phyloP scores from a whole-genome alignment of 495 filamentous ascomycete genomes.

The Baudoinia panamericana region DNA sequence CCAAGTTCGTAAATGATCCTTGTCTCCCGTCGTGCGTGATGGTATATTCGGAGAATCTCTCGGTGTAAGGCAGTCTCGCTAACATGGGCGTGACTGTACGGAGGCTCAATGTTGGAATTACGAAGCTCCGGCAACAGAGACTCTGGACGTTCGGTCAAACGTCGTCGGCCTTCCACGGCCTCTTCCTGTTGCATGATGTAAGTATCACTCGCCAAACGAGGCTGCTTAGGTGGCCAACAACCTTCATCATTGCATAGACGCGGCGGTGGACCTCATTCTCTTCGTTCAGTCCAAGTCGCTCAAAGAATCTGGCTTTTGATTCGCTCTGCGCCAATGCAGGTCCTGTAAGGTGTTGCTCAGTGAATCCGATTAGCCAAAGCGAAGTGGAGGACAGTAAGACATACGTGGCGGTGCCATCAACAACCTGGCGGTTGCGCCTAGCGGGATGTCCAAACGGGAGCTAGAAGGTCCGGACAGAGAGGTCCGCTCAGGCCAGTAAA shows the following conservation, averaged over 20 bases:
- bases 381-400: too few relatives aligned
- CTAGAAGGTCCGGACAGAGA: constrained; percentile 3
- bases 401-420: constrained; percentile 3
- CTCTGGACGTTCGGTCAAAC: constrained; percentile 19
- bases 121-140: constrained; percentile 17
- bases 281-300: constrained; percentile 22
- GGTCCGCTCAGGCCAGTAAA: neutral
- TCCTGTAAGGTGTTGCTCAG: too few relatives aligned
- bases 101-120: constrained; percentile 15
- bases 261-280: constrained; percentile 17
- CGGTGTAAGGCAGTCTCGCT: constrained; percentile 28
- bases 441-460: neutral
- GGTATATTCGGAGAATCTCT: constrained; percentile 24
- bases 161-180: constrained; percentile 23
- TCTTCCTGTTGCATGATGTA: constrained; percentile 21
- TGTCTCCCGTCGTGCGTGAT: constrained; percentile 15
- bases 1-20: constrained; percentile 24
- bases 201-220: neutral
- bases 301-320: constrained; percentile 23
- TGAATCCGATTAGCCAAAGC: neutral
- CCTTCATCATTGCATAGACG: constrained; percentile 25
- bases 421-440: too few relatives aligned
- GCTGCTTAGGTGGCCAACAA: constrained; percentile 1
- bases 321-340: constrained; percentile 21
- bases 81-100: constrained; percentile 26